These are phyloP conservation scores for Acanthamoeba royreba DNA, from an alignment of 208 protist species.

Conservation along the genomic window DNA sequence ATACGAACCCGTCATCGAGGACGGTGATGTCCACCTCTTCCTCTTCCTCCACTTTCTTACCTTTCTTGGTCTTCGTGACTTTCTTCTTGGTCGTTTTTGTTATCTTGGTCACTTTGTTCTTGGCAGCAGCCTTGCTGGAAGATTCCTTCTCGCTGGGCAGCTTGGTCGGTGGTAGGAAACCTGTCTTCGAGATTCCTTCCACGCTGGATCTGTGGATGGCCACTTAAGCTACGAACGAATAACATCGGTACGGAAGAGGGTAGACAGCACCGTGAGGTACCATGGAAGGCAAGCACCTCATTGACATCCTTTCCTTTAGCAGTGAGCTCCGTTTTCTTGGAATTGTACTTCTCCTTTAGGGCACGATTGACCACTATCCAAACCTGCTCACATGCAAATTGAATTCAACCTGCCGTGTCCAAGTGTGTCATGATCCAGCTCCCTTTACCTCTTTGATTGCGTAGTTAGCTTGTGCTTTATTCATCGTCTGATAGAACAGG, in stretches of 20 bases:
- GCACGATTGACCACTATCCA: slow-evolving; percentile 29
- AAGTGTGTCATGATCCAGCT: background rate
- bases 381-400: background rate
- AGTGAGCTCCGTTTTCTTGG: background rate
- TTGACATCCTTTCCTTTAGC: background rate
- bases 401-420: no score
- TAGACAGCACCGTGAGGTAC: background rate
- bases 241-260: background rate
- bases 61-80: background rate
- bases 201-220: background rate
- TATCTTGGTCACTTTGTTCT: background rate
- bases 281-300: slow-evolving; percentile 37
- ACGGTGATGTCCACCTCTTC: background rate
- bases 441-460: background rate
- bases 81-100: background rate
- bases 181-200: slow-evolving; percentile 17
- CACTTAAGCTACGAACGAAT: background rate
- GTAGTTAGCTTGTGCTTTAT: slow-evolving; percentile 51
- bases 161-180: slow-evolving; percentile 45
- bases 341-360: slow-evolving; percentile 14
- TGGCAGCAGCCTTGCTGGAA: background rate
- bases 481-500: slow-evolving; percentile 53
- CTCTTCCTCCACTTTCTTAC: background rate
- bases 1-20: slow-evolving; percentile 40
- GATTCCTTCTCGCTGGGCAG: background rate